A percentile compares a stretch with the other conserved stretches of the same genome.
Evolutionary conservation across 352 stramenopile species (phyloP).

Genomic region (Phytophthora sansomeana): DNA sequence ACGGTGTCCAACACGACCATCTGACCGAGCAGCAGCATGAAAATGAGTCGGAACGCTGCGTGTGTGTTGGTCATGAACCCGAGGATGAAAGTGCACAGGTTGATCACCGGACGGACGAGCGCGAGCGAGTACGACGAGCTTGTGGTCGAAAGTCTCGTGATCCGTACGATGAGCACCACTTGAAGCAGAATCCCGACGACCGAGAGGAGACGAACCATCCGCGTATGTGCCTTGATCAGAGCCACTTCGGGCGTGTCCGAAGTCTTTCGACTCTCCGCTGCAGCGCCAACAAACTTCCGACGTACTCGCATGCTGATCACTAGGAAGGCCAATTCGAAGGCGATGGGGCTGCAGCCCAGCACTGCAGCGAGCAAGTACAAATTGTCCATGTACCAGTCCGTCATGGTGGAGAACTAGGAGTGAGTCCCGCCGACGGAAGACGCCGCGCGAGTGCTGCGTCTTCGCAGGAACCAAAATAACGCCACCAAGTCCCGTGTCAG

Average conservation of each 20-base stretch:
- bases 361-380: conserved; percentile 45
- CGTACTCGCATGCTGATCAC: conserved; percentile 42
- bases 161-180: conserved; percentile 38
- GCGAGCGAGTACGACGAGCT: conserved; percentile 54
- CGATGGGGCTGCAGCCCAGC: conserved; percentile 42
- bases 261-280: conserved; percentile 23
- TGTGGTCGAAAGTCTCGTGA: conserved; percentile 23
- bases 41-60: conserved; percentile 56
- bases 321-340: conserved; percentile 50
- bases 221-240: conserved; percentile 68
- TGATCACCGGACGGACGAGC: conserved; percentile 52
- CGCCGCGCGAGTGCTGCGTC: conserved; percentile 8
- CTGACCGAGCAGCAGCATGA: conserved; percentile 45
- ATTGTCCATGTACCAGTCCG: conserved; percentile 63
- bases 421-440: background rate
- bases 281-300: conserved; percentile 20
- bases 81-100: conserved; percentile 57
- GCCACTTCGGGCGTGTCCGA: conserved; percentile 62
- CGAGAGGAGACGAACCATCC: conserved; percentile 52
- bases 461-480: conserved; percentile 37
- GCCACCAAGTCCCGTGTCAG: conserved; percentile 10
- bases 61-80: conserved; percentile 82
- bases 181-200: conserved; percentile 53
- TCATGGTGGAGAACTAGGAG: conserved; percentile 24
- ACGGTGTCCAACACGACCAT: conserved; percentile 57